Base-by-base conservation (phyloP, 176 grass and related monocot species). In the Zoysia pacifica region DNA sequence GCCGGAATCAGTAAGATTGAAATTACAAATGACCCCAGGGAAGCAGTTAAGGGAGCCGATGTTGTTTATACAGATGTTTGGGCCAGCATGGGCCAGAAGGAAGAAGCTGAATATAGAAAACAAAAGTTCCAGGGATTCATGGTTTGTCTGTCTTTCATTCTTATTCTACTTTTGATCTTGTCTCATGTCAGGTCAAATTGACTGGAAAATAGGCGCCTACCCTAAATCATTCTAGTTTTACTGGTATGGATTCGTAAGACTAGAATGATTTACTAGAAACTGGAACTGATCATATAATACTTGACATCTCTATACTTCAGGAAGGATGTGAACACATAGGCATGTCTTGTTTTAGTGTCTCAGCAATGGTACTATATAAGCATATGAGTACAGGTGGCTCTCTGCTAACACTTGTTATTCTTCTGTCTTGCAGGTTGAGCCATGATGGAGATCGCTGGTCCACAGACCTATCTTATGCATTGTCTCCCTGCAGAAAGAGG, bases 11-110 rank as follows among this genome's bases (percentile, higher is more conserved):
- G 96, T 81, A 93, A 91, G 81, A 95, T 99, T 69, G 96, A 99
- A 72, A 91, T 99, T 84, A 86, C 88, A 60, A 81, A 99, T 85
- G 96, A 99, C 62, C 81, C 84, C 48, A 99, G 81, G 85, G 96
- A 93, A 89, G 96, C 96, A 84, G 90, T 99, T 20, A 93, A 85
- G 81, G 96, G 90, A 74, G 96, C 96, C 78, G 90, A 99, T 90
- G 92, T 93, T 72, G 89, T 99, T 44, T 99, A 99, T 87, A 89
- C 96, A 86, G 96, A 95, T 84, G 92, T 99, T 82, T 99, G 96
- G 96, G 96, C 96, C 61, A 99, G 96, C 79, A 99, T 99, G 96
- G 96, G 96, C 49, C 96, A 99, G 78, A 99, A 99, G 79, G 86
- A 99, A 65, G 96, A 99, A 84, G 92, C 92, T 74, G 88, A 92